These are phyloP conservation scores for Moricandia moricandioides DNA, from an alignment of 345 rosid genomes.

Conservation along the genomic window DNA sequence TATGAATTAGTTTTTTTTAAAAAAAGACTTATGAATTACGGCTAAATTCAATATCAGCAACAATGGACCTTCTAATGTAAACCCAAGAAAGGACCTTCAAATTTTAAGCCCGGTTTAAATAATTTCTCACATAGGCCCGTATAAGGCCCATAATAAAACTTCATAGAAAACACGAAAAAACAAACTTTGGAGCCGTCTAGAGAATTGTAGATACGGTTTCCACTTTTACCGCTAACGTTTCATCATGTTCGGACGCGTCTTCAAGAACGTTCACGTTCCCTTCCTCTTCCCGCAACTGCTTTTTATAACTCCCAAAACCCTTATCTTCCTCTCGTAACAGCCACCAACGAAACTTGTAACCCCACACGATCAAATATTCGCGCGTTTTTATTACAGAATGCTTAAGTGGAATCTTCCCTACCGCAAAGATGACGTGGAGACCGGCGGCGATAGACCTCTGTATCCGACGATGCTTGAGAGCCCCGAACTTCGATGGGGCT, in stretches of 20 bases:
- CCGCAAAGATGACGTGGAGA: constrained; percentile 61
- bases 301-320: constrained; percentile 3
- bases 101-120: neutral
- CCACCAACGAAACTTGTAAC: neutral
- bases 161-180: neutral
- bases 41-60: too few relatives aligned
- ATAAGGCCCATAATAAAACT: neutral
- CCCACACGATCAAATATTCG: neutral
- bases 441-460: constrained; percentile 44
- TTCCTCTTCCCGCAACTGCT: constrained; percentile 25
- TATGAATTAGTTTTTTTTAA: too few relatives aligned
- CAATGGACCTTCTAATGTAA: neutral
- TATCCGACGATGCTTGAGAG: constrained; percentile 81
- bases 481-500: constrained; percentile 84
- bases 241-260: constrained; percentile 13
- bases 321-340: neutral
- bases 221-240: neutral
- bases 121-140: neutral
- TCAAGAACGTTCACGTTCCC: constrained; percentile 33
- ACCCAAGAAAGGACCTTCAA: neutral
- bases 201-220: neutral
- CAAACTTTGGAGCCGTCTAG: constrained; percentile 13
- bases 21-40: too few relatives aligned
- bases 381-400: constrained; percentile 9
- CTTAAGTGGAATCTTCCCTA: constrained; percentile 47